Conservation (phyloP, 2,329 filamentous ascomycete genomes). For the Massarina eburnea region DNA sequence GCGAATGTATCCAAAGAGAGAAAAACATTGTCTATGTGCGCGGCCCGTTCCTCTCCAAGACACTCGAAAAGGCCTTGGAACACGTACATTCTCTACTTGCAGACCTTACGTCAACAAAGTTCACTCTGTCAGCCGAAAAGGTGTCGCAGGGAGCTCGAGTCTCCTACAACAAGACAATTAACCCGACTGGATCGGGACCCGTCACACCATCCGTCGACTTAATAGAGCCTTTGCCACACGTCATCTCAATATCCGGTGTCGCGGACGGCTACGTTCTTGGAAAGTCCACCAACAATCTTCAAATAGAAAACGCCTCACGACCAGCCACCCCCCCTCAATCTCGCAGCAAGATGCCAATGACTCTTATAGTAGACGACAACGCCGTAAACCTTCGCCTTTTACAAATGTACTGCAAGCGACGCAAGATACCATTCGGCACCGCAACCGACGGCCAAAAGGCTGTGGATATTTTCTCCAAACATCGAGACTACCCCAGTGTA, state of each 20-base stretch:
- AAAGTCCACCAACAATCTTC: background rate
- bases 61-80: constrained; percentile 17
- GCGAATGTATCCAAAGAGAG: constrained; percentile 2
- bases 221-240: too few relatives aligned
- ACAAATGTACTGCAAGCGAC: constrained; percentile 51
- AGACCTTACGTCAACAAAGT: too few relatives aligned
- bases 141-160: too few relatives aligned
- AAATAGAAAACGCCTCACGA: too few relatives aligned
- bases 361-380: constrained; percentile 51
- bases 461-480: constrained; percentile 33
- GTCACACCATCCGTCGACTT: too few relatives aligned
- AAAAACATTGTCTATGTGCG: constrained; percentile 2
- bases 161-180: too few relatives aligned
- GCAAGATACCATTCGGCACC: constrained; percentile 39
- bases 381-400: constrained; percentile 49
- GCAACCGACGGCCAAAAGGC: constrained; percentile 47
- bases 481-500: constrained; percentile 3
- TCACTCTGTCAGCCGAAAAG: too few relatives aligned
- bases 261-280: too few relatives aligned
- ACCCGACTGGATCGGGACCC: too few relatives aligned
- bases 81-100: constrained; percentile 6
- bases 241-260: too few relatives aligned
- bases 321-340: background rate
- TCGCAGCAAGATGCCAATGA: constrained; percentile 18
- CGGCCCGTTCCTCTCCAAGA: constrained; percentile 10